A percentile compares a stretch with the other conserved stretches of the same genome.
Evolutionary conservation across 1,284 basidiomycete species (phyloP).

Genomic region (Apiotrichum akiyoshidainum): DNA sequence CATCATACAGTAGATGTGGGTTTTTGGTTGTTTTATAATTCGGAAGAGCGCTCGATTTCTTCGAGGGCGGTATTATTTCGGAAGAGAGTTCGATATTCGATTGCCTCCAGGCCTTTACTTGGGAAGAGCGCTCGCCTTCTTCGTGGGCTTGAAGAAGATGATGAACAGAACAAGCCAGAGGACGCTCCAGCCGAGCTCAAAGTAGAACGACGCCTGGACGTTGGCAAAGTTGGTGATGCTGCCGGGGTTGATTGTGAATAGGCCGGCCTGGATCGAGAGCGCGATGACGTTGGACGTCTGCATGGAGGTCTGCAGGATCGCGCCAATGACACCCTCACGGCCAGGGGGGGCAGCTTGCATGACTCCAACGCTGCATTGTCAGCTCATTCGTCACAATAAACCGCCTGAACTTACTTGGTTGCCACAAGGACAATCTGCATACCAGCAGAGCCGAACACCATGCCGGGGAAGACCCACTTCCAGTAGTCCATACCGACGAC

Average conservation of each 20-base stretch:
- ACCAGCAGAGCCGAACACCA: conserved; percentile 23
- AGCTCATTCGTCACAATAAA: too few relatives aligned
- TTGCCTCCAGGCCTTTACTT: too few relatives aligned
- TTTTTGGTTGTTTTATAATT: too few relatives aligned
- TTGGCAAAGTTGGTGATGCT: conserved; percentile 6
- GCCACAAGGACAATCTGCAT: conserved; percentile 23
- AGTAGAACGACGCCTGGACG: conserved; percentile 7
- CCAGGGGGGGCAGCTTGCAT: conserved; percentile 4
- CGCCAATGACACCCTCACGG: conserved; percentile 24
- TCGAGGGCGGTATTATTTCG: too few relatives aligned
- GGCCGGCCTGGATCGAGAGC: conserved; percentile 11
- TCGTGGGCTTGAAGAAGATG: conserved; percentile 2
- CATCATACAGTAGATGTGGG: too few relatives aligned
- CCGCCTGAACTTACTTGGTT: too few relatives aligned
- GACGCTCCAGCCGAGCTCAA: conserved; percentile 13
- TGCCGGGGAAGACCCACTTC: conserved; percentile 25
- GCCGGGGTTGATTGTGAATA: conserved; percentile 11
- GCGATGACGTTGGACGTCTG: conserved; percentile 10
- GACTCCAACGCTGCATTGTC: conserved; percentile 7
- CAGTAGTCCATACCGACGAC: conserved; percentile 23
- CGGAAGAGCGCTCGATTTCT: too few relatives aligned
- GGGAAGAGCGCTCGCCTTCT: neutral
- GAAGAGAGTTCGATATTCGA: too few relatives aligned
- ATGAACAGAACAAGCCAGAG: conserved; percentile 10
- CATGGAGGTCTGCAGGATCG: conserved; percentile 8